A percentile compares a stretch with the other conserved stretches of the same genome.
Conservation (phyloP, 139 green algal species). For the Coccomyxa sp. region DNA sequence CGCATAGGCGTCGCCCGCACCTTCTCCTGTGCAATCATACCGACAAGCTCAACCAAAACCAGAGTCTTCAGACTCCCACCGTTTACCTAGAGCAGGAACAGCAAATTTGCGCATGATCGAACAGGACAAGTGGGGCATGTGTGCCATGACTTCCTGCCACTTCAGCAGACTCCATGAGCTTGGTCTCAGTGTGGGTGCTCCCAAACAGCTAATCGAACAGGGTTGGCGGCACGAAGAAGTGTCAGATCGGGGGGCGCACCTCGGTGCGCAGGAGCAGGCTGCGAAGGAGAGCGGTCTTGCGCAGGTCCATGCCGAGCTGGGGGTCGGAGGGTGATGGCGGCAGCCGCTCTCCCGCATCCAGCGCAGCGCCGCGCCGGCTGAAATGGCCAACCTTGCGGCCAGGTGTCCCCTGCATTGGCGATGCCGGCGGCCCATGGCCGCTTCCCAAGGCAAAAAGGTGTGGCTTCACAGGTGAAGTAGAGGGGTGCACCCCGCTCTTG, state of each 20-base stretch:
- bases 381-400: not conserved
- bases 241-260: not conserved
- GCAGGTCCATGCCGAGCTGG: constrained; percentile 8
- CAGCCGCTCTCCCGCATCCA: constrained; percentile 1
- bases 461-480: not conserved
- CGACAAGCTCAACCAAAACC: not conserved
- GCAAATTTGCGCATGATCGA: not conserved
- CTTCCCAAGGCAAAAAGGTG: not conserved
- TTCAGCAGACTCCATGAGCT: not conserved
- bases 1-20: not conserved
- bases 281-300: constrained; percentile 20
- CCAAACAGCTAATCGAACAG: not conserved
- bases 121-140: not conserved
- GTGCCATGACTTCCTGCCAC: not conserved
- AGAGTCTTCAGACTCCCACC: not conserved
- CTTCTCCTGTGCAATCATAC: not conserved
- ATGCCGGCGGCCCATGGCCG: not conserved
- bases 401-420: not conserved
- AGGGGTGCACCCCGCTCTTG: not conserved
- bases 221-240: not conserved
- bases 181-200: not conserved
- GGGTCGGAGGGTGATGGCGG: constrained; percentile 18
- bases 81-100: not conserved
- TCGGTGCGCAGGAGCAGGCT: constrained; percentile 21
- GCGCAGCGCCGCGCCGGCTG: not conserved